Base-by-base conservation (phyloP, 1,139 yeast species). In the Trichomonascaceae sp. region DNA sequence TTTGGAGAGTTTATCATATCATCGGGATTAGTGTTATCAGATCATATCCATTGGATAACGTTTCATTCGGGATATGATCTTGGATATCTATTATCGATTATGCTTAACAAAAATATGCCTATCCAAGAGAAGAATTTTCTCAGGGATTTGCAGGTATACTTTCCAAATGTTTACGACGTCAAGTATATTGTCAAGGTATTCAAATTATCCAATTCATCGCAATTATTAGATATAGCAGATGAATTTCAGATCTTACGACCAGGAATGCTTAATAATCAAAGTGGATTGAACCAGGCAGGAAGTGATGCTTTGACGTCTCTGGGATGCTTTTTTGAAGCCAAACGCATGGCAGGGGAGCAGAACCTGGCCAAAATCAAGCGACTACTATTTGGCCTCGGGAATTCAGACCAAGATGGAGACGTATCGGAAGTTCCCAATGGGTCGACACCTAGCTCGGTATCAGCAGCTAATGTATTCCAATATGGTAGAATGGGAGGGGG, bases 11-110 rank as follows among this genome's bases (percentile, higher is more conserved):
- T 87, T 55, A 75, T 93, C 63, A 85, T 87, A 57, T 90, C 89
- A 57, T 86, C 96, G 54, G 99, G 99, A 0, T 74, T 93, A 57
- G 80, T 91, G 43, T 74, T 93, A 61, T 84, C 88, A 61, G 78
- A 81, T 32, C 77, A 83, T 36, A 81, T 88, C 52, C 82, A 85
- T 55, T 93, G 99, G 99, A 78, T 90, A 54, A 86, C 96, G 58
- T 93, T 85, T 71, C 98, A 93, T 69, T 63, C 73, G 1, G 99
- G 98, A 15, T 93, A 93, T 70, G 99, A 93, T 70, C 80, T 91
- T 67, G 99, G 99, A 1, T 91, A 91, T 69, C 75, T 93, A 59
- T 74, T 90, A 43, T 83, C 96, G 54, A 76, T 90, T 59, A 76
- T 93, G 68, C 81, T 85, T 61, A 88, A 89, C 69, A 80, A 82